Evolutionary conservation across 1,284 basidiomycete species (phyloP), one percentile per base, ranked within the genome.

Genomic region (Anthracocystis setariae): DNA sequence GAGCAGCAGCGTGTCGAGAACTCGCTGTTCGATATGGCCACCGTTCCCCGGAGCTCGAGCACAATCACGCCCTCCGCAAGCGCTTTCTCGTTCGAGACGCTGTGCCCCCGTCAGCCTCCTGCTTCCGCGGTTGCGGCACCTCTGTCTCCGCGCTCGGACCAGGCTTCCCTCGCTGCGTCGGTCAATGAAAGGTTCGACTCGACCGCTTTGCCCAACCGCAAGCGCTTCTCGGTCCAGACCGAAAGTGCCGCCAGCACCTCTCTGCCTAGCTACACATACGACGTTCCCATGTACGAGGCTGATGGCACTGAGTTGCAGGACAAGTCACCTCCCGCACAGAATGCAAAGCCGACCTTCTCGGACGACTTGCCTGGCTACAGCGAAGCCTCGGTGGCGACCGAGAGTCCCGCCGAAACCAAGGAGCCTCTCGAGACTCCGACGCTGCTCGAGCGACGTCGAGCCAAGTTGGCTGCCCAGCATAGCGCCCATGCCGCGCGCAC

Each of bases 401-500:
- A 27, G 23, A 46, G 35, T 17, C 18, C 38, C 1, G 17, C 37
- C 21, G 61, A 64, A 12, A 32, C 32, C 32, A 64, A 70, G 40
- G 59, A 70, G 42, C 42, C 42, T 1, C 8, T 37, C 21, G 68
- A 71, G 37, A 46, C 62, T 12, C 57, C 58, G 0, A 60, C 62
- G 13, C 21, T 71, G 48, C 58, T 71, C 46, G 68, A 71, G 35
- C 68, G 68, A 25, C 68, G 62, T 50, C 68, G 57, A 13, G 58
- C 68, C 57, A 71, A 65, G 50, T n/a, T 71, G 10, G 62, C 68
- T 1, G 68, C 68, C 9, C 61, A 65, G 62, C 57, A 71, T 39
- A 65, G 68, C 48, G 66, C 59, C 25, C 68, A 77, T 35, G 56
- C 55, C 5, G 73, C 75, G 9, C 60, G 74, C 21, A 62, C 74